These are phyloP conservation scores for Suaeda aralocaspica DNA, from an alignment of 148 eudicot species.

Conservation along the genomic window DNA sequence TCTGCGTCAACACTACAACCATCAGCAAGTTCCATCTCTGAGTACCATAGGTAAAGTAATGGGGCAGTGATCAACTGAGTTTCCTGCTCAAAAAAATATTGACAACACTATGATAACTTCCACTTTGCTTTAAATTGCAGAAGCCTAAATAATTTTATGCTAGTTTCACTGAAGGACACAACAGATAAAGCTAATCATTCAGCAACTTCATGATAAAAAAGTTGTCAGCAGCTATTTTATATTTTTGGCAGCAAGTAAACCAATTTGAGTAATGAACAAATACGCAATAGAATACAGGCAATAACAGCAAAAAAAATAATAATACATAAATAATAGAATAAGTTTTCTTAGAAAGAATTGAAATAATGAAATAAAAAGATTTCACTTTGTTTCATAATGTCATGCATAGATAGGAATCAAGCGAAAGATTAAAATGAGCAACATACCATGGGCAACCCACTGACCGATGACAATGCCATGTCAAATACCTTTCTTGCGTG, in stretches of 20 bases:
- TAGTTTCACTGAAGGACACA: no score
- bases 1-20: constrained; percentile 39
- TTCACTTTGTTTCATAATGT: not conserved
- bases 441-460: constrained; percentile 54
- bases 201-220: not conserved
- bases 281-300: no score
- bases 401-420: constrained; percentile 3
- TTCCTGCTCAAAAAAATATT: constrained; percentile 48
- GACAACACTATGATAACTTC: not conserved
- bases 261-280: no score
- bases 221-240: not conserved
- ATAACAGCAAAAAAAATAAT: no score
- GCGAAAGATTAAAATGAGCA: constrained; percentile 4
- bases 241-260: not conserved
- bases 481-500: constrained; percentile 88
- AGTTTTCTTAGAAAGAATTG: no score
- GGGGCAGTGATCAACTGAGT: constrained; percentile 47
- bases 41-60: constrained; percentile 70
- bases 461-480: constrained; percentile 81
- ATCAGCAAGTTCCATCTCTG: constrained; percentile 63
- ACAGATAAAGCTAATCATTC: no score
- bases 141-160: no score
- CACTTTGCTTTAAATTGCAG: no score
- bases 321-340: no score
- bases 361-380: not conserved